Percentiles rank a stretch among this genome's conserved stretches.
Evolutionary conservation across 257 asterid genomes (phyloP).

Genomic region (Coffea canephora): DNA sequence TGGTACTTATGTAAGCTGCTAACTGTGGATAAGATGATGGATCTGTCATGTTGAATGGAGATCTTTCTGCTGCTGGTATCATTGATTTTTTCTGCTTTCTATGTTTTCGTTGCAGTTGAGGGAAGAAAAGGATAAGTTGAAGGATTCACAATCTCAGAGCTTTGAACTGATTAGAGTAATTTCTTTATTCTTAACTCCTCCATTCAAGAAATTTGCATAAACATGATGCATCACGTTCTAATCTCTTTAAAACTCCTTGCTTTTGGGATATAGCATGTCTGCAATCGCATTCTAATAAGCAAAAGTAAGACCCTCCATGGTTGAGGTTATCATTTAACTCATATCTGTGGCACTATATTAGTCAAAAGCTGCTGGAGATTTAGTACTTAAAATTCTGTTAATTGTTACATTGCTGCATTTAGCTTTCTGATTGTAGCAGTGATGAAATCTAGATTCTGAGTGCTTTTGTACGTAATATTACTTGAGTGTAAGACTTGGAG

Average conservation of each 20-base stretch:
- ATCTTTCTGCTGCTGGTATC: conserved; percentile 2
- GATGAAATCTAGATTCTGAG: background rate
- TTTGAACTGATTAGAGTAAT: conserved; percentile 72
- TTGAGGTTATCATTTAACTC: background rate
- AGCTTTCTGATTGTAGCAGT: background rate
- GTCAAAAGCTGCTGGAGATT: background rate
- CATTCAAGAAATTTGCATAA: conserved; percentile 5
- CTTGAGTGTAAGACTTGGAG: background rate
- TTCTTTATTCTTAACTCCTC: conserved; percentile 17
- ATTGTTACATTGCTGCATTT: background rate
- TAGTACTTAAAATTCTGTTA: background rate
- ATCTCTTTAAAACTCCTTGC: too few species aligned
- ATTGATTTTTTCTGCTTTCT: background rate
- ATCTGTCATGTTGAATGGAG: background rate
- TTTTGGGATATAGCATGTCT: background rate
- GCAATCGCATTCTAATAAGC: background rate
- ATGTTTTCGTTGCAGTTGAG: conserved; percentile 50
- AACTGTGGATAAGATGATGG: background rate
- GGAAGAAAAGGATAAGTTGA: conserved; percentile 65
- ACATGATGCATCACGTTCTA: background rate
- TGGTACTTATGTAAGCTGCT: background rate
- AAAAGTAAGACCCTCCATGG: background rate
- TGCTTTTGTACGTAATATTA: background rate
- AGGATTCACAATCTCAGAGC: conserved; percentile 68
- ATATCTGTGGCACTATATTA: background rate